Evolutionary conservation across 371 early-diverging fungal genomes (phyloP).

Genomic region (Rhizopus sp.): DNA sequence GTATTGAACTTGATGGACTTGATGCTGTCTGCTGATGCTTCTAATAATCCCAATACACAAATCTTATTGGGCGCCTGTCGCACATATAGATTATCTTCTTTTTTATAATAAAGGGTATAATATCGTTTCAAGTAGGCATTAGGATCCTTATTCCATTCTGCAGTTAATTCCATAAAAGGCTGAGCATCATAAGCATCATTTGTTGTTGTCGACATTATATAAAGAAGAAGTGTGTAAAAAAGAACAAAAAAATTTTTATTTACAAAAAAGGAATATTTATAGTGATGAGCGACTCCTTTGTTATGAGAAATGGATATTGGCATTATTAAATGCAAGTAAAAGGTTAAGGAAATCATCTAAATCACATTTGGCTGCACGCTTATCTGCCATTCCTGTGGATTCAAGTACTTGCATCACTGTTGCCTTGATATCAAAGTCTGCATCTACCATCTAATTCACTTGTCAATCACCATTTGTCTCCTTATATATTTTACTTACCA

Average conservation of each 20-base stretch:
- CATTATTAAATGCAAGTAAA: slow-evolving; percentile 74
- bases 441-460: slow-evolving; percentile 69
- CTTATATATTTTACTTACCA: slow-evolving; percentile 37
- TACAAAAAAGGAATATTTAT: background rate
- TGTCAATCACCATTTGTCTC: background rate
- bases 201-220: too few relatives aligned
- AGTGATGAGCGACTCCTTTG: background rate
- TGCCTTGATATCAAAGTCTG: slow-evolving; percentile 82
- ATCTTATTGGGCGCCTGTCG: slow-evolving; percentile 55
- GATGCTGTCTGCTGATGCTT: slow-evolving; percentile 16
- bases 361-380: slow-evolving; percentile 91
- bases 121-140: slow-evolving; percentile 39
- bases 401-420: slow-evolving; percentile 74
- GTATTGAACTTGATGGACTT: slow-evolving; percentile 9
- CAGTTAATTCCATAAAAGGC: slow-evolving; percentile 13
- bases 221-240: background rate
- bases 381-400: slow-evolving; percentile 66
- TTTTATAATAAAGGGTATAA: slow-evolving; percentile 40
- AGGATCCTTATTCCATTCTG: slow-evolving; percentile 32
- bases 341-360: slow-evolving; percentile 89
- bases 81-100: slow-evolving; percentile 32
- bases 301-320: slow-evolving; percentile 72
- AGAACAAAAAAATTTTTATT: slow-evolving; percentile 2
- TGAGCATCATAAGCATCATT: slow-evolving; percentile 17
- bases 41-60: slow-evolving; percentile 44